Conservation (phyloP, 2,329 filamentous ascomycete genomes). For the Ophiostoma sp. region DNA sequence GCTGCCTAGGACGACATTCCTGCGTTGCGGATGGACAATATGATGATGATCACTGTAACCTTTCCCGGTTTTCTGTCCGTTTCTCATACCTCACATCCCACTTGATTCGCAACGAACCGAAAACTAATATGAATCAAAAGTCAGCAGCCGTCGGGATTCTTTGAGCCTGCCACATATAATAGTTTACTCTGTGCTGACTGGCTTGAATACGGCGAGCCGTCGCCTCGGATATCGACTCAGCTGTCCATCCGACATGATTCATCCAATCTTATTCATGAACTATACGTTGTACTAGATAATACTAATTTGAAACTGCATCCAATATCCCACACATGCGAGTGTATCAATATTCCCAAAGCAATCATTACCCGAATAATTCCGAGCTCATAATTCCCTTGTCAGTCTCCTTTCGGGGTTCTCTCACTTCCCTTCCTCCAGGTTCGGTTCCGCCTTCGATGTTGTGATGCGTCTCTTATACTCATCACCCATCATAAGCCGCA, state of each 20-base stretch:
- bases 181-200: not conserved
- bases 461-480: not conserved
- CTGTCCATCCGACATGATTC: conserved; percentile 5
- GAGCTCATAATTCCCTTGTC: not conserved
- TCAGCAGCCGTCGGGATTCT: not conserved
- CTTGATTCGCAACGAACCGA: not conserved
- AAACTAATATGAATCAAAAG: not conserved
- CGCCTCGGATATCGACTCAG: not conserved
- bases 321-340: not conserved
- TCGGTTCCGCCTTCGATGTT: conserved; percentile 3
- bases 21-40: not conserved
- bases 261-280: not conserved
- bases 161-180: not conserved
- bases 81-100: conserved; percentile 5
- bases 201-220: not conserved
- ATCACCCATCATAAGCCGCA: not conserved
- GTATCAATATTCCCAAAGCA: not conserved
- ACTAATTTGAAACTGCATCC: not conserved
- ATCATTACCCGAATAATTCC: not conserved
- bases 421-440: conserved; percentile 5
- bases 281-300: not conserved
- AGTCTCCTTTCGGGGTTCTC: not conserved
- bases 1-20: not conserved
- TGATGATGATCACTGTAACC: not conserved
- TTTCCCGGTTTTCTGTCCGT: conserved; percentile 10